Conservation (phyloP, 2,329 filamentous ascomycete species). For the Penicillium sp. region DNA sequence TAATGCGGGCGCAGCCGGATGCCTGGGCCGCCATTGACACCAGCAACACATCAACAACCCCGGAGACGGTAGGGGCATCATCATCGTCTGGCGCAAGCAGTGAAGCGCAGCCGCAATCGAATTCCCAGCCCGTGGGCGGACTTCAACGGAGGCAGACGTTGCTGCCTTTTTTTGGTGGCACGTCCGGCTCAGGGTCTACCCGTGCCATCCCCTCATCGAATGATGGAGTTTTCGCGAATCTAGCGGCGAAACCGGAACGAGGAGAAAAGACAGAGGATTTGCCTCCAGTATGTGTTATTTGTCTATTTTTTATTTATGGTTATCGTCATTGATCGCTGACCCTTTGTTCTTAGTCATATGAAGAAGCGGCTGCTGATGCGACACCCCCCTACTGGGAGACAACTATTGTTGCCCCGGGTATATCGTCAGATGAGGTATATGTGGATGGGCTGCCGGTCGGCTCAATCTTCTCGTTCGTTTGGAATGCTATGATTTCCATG, state of each 20-base stretch:
- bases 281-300: conserved; percentile 74
- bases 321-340: conserved; percentile 23
- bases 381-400: conserved; percentile 99
- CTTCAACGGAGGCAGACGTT: conserved; percentile 58
- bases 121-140: conserved; percentile 24
- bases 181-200: conserved; percentile 44
- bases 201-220: conserved; percentile 74
- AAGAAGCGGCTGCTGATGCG: conserved; percentile 95
- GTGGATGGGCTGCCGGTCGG: conserved; percentile 92
- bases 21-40: conserved; percentile 36
- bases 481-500: conserved; percentile 91
- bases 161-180: conserved; percentile 56
- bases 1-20: conserved; percentile 71
- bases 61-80: conserved; percentile 18
- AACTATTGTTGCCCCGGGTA: conserved; percentile 90
- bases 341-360: conserved; percentile 73
- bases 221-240: conserved; percentile 95
- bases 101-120: conserved; percentile 23
- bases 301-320: neutral
- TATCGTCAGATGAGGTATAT: conserved; percentile 93
- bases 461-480: conserved; percentile 80
- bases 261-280: conserved; percentile 85
- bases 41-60: conserved; percentile 22
- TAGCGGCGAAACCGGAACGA: conserved; percentile 86
- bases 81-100: conserved; percentile 34